Percentiles rank a stretch among this genome's conserved stretches.
Conservation (phyloP, 2,329 filamentous ascomycete species). For the Bipolaris bicolor region DNA sequence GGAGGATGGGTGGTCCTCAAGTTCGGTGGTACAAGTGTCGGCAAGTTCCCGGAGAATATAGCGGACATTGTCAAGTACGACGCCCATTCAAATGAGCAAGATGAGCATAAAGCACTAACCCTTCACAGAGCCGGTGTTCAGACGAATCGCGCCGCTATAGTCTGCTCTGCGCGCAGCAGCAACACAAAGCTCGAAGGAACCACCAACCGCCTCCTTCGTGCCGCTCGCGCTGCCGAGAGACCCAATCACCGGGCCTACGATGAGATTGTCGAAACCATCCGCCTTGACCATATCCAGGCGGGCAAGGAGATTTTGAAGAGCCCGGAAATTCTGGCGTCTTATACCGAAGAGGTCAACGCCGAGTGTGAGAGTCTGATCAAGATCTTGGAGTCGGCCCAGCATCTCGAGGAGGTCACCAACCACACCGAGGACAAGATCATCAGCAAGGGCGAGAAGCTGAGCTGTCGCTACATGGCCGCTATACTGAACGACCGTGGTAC, state of each 20-base stretch:
- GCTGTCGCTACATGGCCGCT: conserved; percentile 88
- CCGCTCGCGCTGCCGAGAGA: conserved; percentile 55
- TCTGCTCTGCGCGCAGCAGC: conserved; percentile 93
- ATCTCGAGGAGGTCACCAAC: conserved; percentile 58
- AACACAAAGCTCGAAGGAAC: conserved; percentile 95
- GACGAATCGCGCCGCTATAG: conserved; percentile 80
- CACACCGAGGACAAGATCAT: conserved; percentile 74
- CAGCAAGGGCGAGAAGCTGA: conserved; percentile 94
- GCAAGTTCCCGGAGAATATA: conserved; percentile 78
- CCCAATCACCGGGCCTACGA: conserved; percentile 63
- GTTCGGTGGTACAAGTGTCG: conserved; percentile 93
- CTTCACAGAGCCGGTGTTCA: conserved; percentile 62
- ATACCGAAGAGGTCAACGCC: conserved; percentile 70
- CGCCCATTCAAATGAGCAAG: background rate
- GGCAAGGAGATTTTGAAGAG: conserved; percentile 59
- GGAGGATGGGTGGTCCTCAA: conserved; percentile 86
- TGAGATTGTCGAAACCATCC: conserved; percentile 79
- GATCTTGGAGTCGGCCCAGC: conserved; percentile 70
- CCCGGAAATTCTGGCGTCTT: conserved; percentile 55
- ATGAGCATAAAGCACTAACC: conserved; percentile 29
- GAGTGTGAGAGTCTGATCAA: conserved; percentile 84
- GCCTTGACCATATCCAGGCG: conserved; percentile 78
- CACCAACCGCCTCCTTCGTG: conserved; percentile 71
- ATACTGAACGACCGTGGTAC: conserved; percentile 81
- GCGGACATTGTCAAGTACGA: conserved; percentile 66